Base-by-base conservation (phyloP, 345 rosid genomes). In the Sonneratia caseolaris region DNA sequence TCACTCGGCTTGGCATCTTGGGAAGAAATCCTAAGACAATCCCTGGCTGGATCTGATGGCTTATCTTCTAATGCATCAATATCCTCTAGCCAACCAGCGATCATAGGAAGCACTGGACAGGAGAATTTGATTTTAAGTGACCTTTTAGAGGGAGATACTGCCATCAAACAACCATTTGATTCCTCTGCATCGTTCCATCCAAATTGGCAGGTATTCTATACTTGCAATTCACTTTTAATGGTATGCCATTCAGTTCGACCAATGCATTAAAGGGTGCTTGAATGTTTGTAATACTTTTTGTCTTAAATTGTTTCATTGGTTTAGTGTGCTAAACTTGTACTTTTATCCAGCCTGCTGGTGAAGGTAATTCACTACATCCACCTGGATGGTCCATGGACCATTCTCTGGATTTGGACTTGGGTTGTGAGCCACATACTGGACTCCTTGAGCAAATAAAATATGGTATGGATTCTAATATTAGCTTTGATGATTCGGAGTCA, bases 201-300 rank as follows among this genome's bases (percentile, higher is more conserved):
- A 71, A 79, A 82, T 80, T 86, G 87, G 91, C 93, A 93, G 97
- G 98, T 91, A 81, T 37, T 73, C 65, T 37, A 55, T 64, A 64
- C 21, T 48, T 64, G 40, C 24, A 18, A 43, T 57, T 71, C 62
- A 18, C 66, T 59, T 40, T 66, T 68, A 42, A 62, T 37, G 13
- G 32, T 48, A 37, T 15, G 71, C 27, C 18, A 21, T 69, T 49
- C 38, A 3, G 40, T 22, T 35, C 49, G 36, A 36, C 43, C 27
- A 57, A 57, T 69, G 64, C 64, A 21, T 49, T 32, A 49, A 37
- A 37, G 4, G 48, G 27, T 1, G 64, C 64, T n/a, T 57, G 64
- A 57, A n/a, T 57, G 32, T n/a, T n/a, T 5, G 12, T 4, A n/a
- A 57, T 8, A 10, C 32, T 3, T 55, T 16, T 57, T 57, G 35